Base-by-base conservation (phyloP, 2,329 filamentous ascomycete genomes). In the Aspergillus sp. region DNA sequence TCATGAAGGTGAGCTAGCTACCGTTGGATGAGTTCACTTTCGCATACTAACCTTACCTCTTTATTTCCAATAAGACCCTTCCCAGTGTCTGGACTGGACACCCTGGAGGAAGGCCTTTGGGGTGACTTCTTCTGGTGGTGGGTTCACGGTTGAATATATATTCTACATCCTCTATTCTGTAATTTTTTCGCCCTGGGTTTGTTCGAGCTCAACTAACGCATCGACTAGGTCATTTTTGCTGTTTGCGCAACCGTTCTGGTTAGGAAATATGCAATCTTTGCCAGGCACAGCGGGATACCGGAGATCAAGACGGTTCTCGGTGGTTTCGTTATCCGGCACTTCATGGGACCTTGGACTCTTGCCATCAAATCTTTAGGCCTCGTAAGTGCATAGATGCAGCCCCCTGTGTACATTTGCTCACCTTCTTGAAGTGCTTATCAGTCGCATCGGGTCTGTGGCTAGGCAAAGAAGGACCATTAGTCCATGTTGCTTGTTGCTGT, bases 291-390 rank as follows among this genome's bases (percentile, higher is more conserved):
- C 69, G 93, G 93, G 73, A 97, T 99, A 62, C 91, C 93, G 5
- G 93, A 99, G 77, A 95, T 99, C 74, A 99, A 99, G 78, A 97
- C 92, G 2, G 84, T 99, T 7, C 77, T 99, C 49, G 93, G 93
- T 38, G 93, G 93, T 5, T 97, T 97, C 70, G 87, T 99, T 29
- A 97, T 99, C 56, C 83, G 87, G 55, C 84, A 87, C 54, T 96
- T 97, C 64, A 78, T 97, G 65, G 90, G 92, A 9, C 79, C 80
- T 29, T 97, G 92, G 92, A 97, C 93, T 1, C 77, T 97, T 66
- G 71, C 90, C 25, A 91, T 91, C 51, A 97, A 97, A 70, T 95
- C 91, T 1, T 71, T 97, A 41, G 94, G 94, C 23, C 74, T 96
- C 73, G 89, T 93, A 77, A 80, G 58, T 49, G 20, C 20, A 21